Percentiles rank a stretch among this genome's conserved stretches.
Conservation (phyloP, 345 rosid genomes). For the Toxicodendron radicans region DNA sequence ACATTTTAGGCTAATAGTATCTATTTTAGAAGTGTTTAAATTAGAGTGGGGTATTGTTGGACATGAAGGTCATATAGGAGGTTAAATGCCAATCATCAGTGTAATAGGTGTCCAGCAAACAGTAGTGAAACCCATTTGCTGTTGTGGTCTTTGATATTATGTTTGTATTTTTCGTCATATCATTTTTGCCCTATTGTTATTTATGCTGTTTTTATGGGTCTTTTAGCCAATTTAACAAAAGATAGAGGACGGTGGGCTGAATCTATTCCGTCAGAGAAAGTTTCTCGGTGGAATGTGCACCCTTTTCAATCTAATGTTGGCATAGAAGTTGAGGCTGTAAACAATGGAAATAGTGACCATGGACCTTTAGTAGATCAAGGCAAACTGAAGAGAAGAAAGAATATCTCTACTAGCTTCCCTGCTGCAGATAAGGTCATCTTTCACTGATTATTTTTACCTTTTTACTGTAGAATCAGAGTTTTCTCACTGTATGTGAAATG, state of each 20-base stretch:
- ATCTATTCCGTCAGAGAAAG: constrained; percentile 26
- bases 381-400: constrained; percentile 53
- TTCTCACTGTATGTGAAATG: not conserved
- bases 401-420: constrained; percentile 34
- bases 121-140: not conserved
- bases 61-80: not conserved
- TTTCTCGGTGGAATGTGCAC: constrained; percentile 42
- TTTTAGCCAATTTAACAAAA: constrained; percentile 29
- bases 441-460: not conserved
- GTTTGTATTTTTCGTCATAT: not conserved
- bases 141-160: not conserved
- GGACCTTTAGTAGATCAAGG: constrained; percentile 38
- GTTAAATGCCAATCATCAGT: not conserved
- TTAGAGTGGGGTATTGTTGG: no score
- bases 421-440: constrained; percentile 51
- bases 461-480: not conserved
- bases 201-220: constrained; percentile 14
- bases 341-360: constrained; percentile 30
- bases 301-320: constrained; percentile 33
- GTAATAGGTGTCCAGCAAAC: not conserved
- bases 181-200: constrained; percentile 5
- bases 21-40: no score
- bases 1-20: no score
- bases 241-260: constrained; percentile 37
- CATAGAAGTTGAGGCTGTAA: constrained; percentile 43